phyloP scores from a whole-genome alignment of 345 rosid species.

The Eucalyptus paniculata region DNA sequence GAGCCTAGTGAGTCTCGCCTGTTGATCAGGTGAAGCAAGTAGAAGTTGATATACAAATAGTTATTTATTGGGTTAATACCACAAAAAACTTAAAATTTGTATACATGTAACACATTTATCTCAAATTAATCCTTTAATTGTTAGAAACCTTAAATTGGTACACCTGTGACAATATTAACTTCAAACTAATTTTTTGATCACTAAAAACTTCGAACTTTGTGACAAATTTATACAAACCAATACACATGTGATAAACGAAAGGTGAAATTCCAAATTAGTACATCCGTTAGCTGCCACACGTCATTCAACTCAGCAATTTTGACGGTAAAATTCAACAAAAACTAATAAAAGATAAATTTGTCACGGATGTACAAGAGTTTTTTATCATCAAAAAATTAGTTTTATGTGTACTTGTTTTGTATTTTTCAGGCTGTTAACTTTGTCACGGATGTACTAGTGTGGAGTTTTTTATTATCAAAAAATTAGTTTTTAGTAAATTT shows the following conservation, averaged over 20 bases:
- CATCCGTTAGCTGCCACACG: accelerated
- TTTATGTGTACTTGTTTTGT: not conserved
- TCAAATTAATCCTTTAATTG: accelerated
- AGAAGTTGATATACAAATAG: not conserved
- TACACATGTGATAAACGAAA: not conserved
- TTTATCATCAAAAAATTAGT: too few species aligned
- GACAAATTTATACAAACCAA: not conserved
- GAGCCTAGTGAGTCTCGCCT: accelerated
- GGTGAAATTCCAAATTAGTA: too few species aligned
- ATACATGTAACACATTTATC: not conserved
- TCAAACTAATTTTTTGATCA: too few species aligned
- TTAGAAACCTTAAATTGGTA: too few species aligned
- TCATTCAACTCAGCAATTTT: too few species aligned
- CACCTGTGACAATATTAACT: too few species aligned
- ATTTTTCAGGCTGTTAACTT: not conserved
- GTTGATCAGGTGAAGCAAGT: not conserved
- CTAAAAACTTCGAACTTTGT: not conserved
- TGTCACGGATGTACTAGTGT: not conserved
- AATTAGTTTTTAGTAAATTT: too few species aligned
- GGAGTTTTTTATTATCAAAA: too few species aligned
- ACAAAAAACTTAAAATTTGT: not conserved
- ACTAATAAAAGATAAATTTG: accelerated
- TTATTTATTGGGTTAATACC: not conserved
- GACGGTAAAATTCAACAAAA: not conserved
- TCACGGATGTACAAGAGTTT: too few species aligned